phyloP scores from a whole-genome alignment of 208 protist genomes.

The Acanthamoeba lenticulata region DNA sequence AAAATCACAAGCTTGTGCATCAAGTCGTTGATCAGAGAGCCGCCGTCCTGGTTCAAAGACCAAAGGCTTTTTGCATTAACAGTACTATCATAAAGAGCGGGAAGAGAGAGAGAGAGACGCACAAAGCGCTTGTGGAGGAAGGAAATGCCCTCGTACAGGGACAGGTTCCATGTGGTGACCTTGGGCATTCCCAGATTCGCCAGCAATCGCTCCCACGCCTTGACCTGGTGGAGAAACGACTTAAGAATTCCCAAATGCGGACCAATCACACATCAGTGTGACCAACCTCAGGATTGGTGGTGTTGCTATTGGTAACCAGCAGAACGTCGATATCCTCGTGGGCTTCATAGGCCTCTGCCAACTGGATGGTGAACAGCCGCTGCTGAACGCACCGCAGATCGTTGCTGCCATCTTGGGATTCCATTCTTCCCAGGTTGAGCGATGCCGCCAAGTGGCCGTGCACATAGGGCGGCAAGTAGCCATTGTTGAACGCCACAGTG shows the following conservation, averaged over 20 bases:
- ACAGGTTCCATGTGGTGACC: constrained; percentile 3
- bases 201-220: background rate
- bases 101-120: background rate
- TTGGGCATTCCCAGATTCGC: background rate
- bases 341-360: background rate
- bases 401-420: background rate
- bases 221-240: no score
- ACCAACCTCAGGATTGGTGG: background rate
- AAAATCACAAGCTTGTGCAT: constrained; percentile 39
- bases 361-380: background rate
- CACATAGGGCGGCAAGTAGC: constrained; percentile 2
- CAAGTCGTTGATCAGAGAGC: background rate
- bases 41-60: constrained; percentile 32
- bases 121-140: background rate
- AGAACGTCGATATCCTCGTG: background rate
- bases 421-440: background rate
- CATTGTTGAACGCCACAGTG: constrained; percentile 38
- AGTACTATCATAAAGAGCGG: no score
- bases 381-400: constrained; percentile 33
- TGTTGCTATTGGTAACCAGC: constrained; percentile 40
- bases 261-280: no score
- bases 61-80: no score
- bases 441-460: background rate
- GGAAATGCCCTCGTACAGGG: background rate
- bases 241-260: no score